Evolutionary conservation across 2,329 filamentous ascomycete species (phyloP).

Genomic region (Fusarium sp.): DNA sequence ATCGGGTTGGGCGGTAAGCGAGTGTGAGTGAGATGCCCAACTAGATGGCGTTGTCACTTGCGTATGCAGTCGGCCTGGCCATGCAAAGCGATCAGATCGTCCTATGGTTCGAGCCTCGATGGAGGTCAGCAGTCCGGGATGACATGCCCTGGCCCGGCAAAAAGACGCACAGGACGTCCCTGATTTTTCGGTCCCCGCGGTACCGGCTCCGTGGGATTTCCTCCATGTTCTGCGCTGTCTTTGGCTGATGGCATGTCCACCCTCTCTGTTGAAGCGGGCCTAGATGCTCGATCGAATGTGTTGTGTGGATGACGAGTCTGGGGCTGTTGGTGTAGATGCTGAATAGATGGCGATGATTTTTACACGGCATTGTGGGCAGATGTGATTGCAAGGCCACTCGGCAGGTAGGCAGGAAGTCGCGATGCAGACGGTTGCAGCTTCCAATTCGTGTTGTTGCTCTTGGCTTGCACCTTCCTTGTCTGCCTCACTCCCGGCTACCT

Average conservation of each 20-base stretch:
- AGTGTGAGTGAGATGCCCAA: slow-evolving; percentile 26
- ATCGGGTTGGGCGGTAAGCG: slow-evolving; percentile 33
- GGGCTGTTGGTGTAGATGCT: background rate
- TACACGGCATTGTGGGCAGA: background rate
- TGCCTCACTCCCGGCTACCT: background rate
- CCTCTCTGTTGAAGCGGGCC: slow-evolving; percentile 3
- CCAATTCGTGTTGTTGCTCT: slow-evolving; percentile 6
- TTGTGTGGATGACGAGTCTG: background rate
- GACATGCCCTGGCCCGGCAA: slow-evolving; percentile 20
- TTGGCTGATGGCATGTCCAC: slow-evolving; percentile 12
- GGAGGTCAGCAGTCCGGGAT: slow-evolving; percentile 29
- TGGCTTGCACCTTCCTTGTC: slow-evolving; percentile 6
- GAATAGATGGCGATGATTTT: background rate
- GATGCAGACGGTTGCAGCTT: slow-evolving; percentile 1
- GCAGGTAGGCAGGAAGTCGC: background rate
- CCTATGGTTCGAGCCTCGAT: slow-evolving; percentile 32
- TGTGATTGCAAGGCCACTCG: background rate
- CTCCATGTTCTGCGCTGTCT: background rate
- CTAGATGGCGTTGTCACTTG: slow-evolving; percentile 24
- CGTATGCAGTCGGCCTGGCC: slow-evolving; percentile 30
- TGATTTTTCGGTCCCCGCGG: background rate
- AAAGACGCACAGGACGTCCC: slow-evolving; percentile 13
- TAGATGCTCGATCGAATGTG: background rate
- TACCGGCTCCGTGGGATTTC: slow-evolving; percentile 10
- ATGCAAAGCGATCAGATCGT: slow-evolving; percentile 31